Evolutionary conservation across 345 rosid genomes (phyloP).

Genomic region (Moricandia moricandioides): DNA sequence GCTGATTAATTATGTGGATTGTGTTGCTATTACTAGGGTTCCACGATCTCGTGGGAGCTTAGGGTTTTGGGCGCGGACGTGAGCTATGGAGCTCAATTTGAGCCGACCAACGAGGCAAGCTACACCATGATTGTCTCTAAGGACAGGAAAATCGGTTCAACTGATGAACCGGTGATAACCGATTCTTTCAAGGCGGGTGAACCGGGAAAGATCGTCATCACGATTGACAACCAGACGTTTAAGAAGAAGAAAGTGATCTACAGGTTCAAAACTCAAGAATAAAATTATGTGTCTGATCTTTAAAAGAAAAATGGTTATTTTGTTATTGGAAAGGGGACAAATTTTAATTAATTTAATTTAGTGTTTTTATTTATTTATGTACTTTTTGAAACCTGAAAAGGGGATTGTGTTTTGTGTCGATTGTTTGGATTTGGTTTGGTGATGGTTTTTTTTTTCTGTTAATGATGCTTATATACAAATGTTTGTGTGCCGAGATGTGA

Average conservation of each 20-base stretch:
- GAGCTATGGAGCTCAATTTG: constrained; percentile 71
- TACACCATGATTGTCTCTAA: constrained; percentile 84
- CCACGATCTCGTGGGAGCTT: constrained; percentile 63
- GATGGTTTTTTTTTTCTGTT: constrained; percentile 15
- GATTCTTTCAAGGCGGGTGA: constrained; percentile 61
- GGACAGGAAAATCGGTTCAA: constrained; percentile 47
- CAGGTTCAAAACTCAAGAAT: constrained; percentile 69
- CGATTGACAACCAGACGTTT: constrained; percentile 63
- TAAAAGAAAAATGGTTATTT: not conserved
- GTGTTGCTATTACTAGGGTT: constrained; percentile 39
- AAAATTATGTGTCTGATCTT: not conserved
- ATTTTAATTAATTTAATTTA: constrained; percentile 19
- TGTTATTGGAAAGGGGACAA: not conserved
- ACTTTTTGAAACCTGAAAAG: constrained; percentile 20
- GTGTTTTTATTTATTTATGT: constrained; percentile 15
- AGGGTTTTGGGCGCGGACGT: constrained; percentile 82
- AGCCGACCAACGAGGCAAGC: constrained; percentile 61
- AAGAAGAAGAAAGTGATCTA: constrained; percentile 85
- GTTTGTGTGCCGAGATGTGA: constrained; percentile 27
- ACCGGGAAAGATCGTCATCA: constrained; percentile 66
- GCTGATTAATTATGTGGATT: not conserved
- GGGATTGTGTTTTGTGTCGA: constrained; percentile 24
- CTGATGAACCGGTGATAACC: constrained; percentile 61
- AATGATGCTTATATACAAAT: constrained; percentile 30
- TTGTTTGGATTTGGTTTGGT: constrained; percentile 32